These are phyloP conservation scores for Eucalyptus rudis DNA, from an alignment of 345 rosid genomes.

Conservation along the genomic window DNA sequence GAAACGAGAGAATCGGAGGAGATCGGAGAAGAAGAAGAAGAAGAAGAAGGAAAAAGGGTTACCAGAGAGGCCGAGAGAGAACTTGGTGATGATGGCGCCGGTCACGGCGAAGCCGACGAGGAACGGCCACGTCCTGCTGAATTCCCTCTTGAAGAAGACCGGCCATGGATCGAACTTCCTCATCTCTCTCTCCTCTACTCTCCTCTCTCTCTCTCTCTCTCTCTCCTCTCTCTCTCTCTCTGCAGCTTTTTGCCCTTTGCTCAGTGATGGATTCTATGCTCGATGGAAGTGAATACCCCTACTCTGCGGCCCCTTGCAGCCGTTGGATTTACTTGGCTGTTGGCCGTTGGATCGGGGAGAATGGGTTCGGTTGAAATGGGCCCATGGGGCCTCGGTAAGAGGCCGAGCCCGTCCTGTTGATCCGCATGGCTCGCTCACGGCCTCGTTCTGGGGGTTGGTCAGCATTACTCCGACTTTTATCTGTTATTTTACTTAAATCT, in stretches of 20 bases:
- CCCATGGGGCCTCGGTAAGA: neutral
- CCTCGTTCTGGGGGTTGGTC: neutral
- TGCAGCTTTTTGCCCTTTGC: neutral
- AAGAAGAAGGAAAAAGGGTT: neutral
- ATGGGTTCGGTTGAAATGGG: neutral
- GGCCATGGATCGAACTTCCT: conserved; percentile 11
- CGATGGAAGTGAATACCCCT: neutral
- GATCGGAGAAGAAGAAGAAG: neutral
- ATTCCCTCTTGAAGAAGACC: conserved; percentile 76
- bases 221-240: neutral
- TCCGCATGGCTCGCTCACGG: neutral
- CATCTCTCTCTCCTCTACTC: neutral
- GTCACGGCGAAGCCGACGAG: conserved; percentile 72
- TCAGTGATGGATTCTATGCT: neutral
- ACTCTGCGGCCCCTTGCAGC: neutral
- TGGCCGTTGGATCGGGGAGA: neutral
- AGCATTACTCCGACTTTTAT: neutral
- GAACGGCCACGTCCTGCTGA: conserved; percentile 75
- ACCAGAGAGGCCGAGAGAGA: conserved; percentile 65
- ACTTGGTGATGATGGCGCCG: conserved; percentile 56
- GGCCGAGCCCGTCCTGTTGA: neutral
- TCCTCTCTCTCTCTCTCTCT: neutral
- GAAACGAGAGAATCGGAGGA: neutral
- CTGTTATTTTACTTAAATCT: neutral
- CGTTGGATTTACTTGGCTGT: neutral